Conservation (phyloP, 495 filamentous ascomycete species). For the Penicillium turbatum region DNA sequence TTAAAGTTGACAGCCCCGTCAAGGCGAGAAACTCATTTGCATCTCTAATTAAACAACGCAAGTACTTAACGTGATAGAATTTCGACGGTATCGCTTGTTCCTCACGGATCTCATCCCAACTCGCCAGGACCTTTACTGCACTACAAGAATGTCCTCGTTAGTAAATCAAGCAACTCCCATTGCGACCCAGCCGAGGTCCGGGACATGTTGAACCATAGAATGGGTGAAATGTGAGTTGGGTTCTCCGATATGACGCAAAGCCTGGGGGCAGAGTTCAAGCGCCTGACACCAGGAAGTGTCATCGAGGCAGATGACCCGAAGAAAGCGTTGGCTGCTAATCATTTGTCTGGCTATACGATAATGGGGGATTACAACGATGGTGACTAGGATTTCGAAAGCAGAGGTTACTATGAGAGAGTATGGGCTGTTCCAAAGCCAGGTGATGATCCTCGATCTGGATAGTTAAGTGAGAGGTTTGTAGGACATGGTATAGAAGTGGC, state of each 20-base stretch:
- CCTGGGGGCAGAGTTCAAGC: conserved; percentile 15
- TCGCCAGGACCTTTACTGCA: conserved; percentile 28
- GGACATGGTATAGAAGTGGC: not conserved
- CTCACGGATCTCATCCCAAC: conserved; percentile 33
- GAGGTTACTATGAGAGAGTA: conserved; percentile 13
- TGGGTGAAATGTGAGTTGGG: conserved; percentile 34
- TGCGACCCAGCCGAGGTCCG: conserved; percentile 13
- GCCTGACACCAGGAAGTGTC: conserved; percentile 26
- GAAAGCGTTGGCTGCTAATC: conserved; percentile 3
- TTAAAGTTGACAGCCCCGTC: no score
- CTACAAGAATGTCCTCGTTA: conserved; percentile 17
- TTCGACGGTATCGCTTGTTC: not conserved
- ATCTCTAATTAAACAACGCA: not conserved
- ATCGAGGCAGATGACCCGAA: conserved; percentile 13
- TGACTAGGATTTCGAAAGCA: conserved; percentile 13
- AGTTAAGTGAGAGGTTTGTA: not conserved
- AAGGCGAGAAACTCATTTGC: not conserved
- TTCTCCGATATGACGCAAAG: conserved; percentile 21
- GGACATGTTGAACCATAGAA: conserved; percentile 33
- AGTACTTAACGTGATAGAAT: not conserved
- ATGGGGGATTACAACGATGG: conserved; percentile 16
- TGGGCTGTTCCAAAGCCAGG: conserved; percentile 14
- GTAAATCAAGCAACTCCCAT: not conserved
- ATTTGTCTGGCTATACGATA: conserved; percentile 15
- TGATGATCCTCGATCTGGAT: conserved; percentile 38